Conservation (phyloP, 768 basidiomycete species). For the Lentinula edodes region DNA sequence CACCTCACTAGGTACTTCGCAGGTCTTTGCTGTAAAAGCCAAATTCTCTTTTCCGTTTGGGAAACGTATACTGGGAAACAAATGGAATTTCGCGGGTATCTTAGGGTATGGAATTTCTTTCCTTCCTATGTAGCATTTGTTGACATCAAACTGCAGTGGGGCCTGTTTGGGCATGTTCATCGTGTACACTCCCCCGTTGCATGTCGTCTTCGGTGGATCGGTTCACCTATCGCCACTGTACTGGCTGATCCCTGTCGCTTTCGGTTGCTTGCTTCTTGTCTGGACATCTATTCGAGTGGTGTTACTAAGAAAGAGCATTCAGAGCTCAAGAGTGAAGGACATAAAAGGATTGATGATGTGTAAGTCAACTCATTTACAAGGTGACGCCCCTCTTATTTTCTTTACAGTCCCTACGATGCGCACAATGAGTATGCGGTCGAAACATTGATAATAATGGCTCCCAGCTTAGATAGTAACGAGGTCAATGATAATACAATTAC, state of each 20-base stretch:
- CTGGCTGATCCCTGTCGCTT: slow-evolving; percentile 62
- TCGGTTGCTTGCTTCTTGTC: slow-evolving; percentile 47
- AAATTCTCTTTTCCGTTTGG: slow-evolving; percentile 63
- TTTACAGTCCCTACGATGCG: slow-evolving; percentile 56
- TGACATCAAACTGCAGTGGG: slow-evolving; percentile 22
- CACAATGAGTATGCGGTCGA: slow-evolving; percentile 55
- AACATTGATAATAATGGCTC: slow-evolving; percentile 12
- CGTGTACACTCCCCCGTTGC: slow-evolving; percentile 64
- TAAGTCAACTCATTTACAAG: slow-evolving; percentile 28
- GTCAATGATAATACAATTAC: too few species aligned
- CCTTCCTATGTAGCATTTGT: neutral
- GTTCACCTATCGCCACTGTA: slow-evolving; percentile 54
- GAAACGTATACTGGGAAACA: slow-evolving; percentile 46
- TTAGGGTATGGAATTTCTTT: slow-evolving; percentile 18
- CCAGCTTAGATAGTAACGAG: too few species aligned
- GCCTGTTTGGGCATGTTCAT: slow-evolving; percentile 63
- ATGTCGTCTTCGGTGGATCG: slow-evolving; percentile 63
- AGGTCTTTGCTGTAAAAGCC: slow-evolving; percentile 67
- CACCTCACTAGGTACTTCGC: neutral
- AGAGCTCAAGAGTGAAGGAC: slow-evolving; percentile 53
- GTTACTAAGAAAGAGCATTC: slow-evolving; percentile 48
- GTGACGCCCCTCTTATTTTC: slow-evolving; percentile 7
- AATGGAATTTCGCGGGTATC: slow-evolving; percentile 62
- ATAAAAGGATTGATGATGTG: slow-evolving; percentile 70
- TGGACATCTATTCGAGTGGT: slow-evolving; percentile 60